These are phyloP conservation scores for Dipteronia dyeriana DNA, from an alignment of 345 rosid species.

Conservation along the genomic window DNA sequence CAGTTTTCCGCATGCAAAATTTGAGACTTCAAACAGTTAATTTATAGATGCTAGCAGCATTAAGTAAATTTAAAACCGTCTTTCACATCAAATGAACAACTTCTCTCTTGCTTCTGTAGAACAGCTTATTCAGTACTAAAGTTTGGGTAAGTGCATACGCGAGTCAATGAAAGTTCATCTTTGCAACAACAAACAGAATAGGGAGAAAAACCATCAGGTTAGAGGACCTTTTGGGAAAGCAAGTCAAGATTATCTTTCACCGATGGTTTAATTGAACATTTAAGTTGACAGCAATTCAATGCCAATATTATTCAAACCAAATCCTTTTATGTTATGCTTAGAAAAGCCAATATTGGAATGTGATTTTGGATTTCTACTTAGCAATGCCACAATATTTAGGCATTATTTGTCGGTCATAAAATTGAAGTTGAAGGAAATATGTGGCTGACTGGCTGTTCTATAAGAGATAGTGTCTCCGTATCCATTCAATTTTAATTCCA, in stretches of 20 bases:
- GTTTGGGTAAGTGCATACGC: neutral
- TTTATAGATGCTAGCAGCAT: neutral
- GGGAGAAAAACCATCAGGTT: neutral
- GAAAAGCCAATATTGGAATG: neutral
- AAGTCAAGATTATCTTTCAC: too few relatives aligned
- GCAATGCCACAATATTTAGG: neutral
- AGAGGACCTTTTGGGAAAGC: too few relatives aligned
- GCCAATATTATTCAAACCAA: neutral
- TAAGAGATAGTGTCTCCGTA: neutral
- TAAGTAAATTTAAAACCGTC: neutral
- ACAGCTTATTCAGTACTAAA: neutral
- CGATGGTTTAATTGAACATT: neutral
- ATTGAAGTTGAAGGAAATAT: neutral
- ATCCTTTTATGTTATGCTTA: neutral
- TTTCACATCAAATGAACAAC: neutral
- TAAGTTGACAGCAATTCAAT: neutral
- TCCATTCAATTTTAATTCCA: neutral
- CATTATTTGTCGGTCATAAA: neutral
- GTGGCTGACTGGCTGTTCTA: neutral
- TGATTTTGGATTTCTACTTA: neutral
- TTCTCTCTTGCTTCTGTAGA: too few relatives aligned
- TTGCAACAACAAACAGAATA: neutral
- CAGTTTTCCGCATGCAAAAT: neutral
- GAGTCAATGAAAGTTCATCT: neutral
- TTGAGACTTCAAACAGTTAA: neutral